Evolutionary conservation across 371 early-diverging fungal genomes (phyloP).

Genomic region (Saksenaea oblongispora): DNA sequence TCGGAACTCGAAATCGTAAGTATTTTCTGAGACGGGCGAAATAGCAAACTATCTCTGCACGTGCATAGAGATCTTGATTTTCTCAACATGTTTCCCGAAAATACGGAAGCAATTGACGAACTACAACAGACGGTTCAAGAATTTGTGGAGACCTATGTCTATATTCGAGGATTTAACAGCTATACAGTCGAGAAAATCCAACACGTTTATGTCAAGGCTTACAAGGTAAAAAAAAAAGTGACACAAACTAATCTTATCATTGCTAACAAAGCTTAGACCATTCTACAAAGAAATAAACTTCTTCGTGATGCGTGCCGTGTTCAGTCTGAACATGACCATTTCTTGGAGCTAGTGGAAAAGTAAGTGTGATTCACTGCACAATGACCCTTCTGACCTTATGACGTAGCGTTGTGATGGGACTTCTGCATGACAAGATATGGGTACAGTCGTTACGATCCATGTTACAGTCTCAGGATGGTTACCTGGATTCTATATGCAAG

Average conservation of each 20-base stretch:
- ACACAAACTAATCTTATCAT: too few relatives aligned
- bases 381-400: not conserved
- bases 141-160: slow-evolving; percentile 64
- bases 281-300: slow-evolving; percentile 41
- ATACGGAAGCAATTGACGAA: slow-evolving; percentile 50
- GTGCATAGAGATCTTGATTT: slow-evolving; percentile 59
- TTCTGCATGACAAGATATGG: slow-evolving; percentile 63
- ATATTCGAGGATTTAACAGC: slow-evolving; percentile 60
- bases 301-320: slow-evolving; percentile 45
- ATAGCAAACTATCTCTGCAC: not conserved
- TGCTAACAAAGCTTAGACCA: slow-evolving; percentile 26
- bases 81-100: slow-evolving; percentile 55
- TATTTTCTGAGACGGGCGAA: not conserved
- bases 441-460: slow-evolving; percentile 55
- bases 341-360: slow-evolving; percentile 65
- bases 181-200: slow-evolving; percentile 60
- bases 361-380: slow-evolving; percentile 20
- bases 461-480: slow-evolving; percentile 40
- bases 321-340: slow-evolving; percentile 57
- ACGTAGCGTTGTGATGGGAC: slow-evolving; percentile 57
- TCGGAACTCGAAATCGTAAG: slow-evolving; percentile 54
- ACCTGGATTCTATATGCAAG: slow-evolving; percentile 34
- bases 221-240: slow-evolving; percentile 23
- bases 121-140: slow-evolving; percentile 51
- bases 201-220: slow-evolving; percentile 58